Percentiles rank a stretch among this genome's conserved stretches.
Conservation (phyloP, 2,329 filamentous ascomycete species). For the Aureobasidium sp. region DNA sequence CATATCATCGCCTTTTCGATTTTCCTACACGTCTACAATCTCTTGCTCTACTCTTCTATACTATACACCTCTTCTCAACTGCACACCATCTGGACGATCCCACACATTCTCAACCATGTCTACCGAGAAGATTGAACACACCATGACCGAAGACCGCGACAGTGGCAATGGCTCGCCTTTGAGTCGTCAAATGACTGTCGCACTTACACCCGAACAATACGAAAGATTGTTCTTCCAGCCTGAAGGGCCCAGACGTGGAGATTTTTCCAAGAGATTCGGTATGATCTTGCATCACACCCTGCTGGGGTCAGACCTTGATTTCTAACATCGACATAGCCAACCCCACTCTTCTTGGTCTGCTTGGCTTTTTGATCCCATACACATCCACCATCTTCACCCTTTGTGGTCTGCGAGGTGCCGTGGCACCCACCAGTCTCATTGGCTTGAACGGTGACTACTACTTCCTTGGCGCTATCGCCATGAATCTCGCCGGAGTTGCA, state of each 20-base stretch:
- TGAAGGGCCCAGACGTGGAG: conserved; percentile 20
- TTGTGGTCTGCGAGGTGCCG: conserved; percentile 20
- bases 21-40: background rate
- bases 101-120: background rate
- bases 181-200: conserved; percentile 23
- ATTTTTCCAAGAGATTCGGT: conserved; percentile 24
- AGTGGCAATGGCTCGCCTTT: conserved; percentile 17
- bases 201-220: conserved; percentile 24
- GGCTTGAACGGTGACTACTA: conserved; percentile 25
- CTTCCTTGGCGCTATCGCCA: conserved; percentile 24
- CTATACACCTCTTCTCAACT: background rate
- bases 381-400: conserved; percentile 25
- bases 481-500: conserved; percentile 23
- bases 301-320: background rate
- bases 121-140: conserved; percentile 13
- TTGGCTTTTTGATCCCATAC: conserved; percentile 25
- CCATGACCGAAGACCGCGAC: background rate
- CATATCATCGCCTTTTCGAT: background rate
- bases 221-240: conserved; percentile 26
- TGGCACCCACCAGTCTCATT: conserved; percentile 19
- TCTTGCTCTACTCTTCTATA: background rate
- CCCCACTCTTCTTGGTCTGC: conserved; percentile 24
- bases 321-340: conserved; percentile 17
- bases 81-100: background rate
- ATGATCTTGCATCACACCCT: background rate